A percentile compares a stretch with the other conserved stretches of the same genome.
These are phyloP conservation scores for Aquilaria sinensis DNA, from an alignment of 345 rosid species.

Conservation along the genomic window DNA sequence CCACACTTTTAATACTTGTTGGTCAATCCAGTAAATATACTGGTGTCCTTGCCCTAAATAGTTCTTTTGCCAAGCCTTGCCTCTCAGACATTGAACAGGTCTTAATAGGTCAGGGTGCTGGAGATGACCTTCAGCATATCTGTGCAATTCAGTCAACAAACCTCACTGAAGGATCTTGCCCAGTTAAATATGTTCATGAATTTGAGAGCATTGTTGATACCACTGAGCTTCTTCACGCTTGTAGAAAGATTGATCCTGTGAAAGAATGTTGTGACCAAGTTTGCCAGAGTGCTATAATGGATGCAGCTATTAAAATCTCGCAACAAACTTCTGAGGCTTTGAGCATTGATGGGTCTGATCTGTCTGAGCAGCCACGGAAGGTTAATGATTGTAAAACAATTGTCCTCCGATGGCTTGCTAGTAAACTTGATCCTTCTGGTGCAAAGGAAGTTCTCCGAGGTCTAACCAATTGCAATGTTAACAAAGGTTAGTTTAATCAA, in stretches of 20 bases:
- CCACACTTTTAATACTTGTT: constrained; percentile 64
- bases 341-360: constrained; percentile 22
- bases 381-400: constrained; percentile 64
- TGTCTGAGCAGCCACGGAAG: constrained; percentile 54
- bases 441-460: constrained; percentile 81
- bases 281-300: constrained; percentile 80
- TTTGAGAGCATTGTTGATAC: constrained; percentile 67
- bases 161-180: constrained; percentile 83
- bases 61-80: constrained; percentile 61
- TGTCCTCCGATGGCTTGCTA: constrained; percentile 81
- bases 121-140: constrained; percentile 38
- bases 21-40: constrained; percentile 74
- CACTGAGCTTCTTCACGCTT: constrained; percentile 67
- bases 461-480: constrained; percentile 80
- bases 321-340: constrained; percentile 45
- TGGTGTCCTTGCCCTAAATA: constrained; percentile 60
- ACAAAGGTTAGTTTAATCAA: constrained; percentile 49
- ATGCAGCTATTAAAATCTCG: constrained; percentile 69
- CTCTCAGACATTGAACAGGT: constrained; percentile 79
- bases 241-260: constrained; percentile 75
- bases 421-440: constrained; percentile 53
- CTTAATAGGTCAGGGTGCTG: constrained; percentile 74
- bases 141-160: constrained; percentile 60
- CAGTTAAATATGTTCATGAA: constrained; percentile 60
- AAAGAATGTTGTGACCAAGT: constrained; percentile 81